Evolutionary conservation across 768 basidiomycete species (phyloP), one percentile per base, ranked within the genome.

Genomic region (Piloderma croceum): DNA sequence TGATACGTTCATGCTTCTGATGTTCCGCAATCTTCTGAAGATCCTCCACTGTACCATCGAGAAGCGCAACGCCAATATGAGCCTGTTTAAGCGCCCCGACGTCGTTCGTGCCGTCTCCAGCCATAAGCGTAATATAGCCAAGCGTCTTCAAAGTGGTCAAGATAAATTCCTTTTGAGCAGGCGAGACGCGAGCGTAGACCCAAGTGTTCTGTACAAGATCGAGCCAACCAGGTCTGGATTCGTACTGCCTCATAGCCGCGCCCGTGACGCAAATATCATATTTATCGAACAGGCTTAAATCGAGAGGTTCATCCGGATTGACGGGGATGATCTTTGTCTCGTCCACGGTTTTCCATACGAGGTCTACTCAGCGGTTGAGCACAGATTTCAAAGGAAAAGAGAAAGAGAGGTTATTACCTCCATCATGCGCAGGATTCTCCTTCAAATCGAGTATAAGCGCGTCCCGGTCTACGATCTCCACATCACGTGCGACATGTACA

Each of bases 211-310:
- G 89, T 2, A 96, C 86, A 34, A 99, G 83, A 44, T 77, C 70
- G 37, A 74, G 74, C 84, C 84, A 91, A n/a, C 71, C 68, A 6
- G 83, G 73, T 11, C 65, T 64, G n/a, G 67, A 58, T 51, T 84
- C 81, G 63, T 79, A 92, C 51, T 92, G 90, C 58, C 83, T 88
- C 66, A 99, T 74, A 4, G 96, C 96, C 12, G 84, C 78, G 34
- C 96, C 96, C 3, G 96, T 98, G 50, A 98, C 76, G 60, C 96
- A 98, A 48, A 99, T 91, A 60, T 99, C 96, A 63, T 93, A 98
- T 36, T 83, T 60, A 34, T 85, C 74, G 52, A 97, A 83, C 11
- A 98, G 71, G 0, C 77, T 67, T 27, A 60, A 57, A 62, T 98
- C 93, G 34, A 97, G 61, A 0, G 90, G 88, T 41, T 85, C 69